Evolutionary conservation across 2,329 filamentous ascomycete genomes (phyloP).

Genomic region (Colletotrichum navitas): DNA sequence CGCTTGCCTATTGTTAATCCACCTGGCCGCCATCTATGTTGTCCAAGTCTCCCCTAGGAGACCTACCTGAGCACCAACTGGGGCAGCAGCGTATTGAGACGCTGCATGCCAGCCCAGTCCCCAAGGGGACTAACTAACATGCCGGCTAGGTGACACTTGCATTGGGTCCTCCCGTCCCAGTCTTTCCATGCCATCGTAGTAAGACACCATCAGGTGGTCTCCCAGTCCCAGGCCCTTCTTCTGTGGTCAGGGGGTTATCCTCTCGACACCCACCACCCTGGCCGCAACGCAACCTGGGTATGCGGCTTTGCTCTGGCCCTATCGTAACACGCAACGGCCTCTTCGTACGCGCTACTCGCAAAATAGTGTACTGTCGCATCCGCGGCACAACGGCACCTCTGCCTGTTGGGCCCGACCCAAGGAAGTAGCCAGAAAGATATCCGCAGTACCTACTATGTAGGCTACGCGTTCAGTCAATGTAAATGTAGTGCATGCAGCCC

Average conservation of each 20-base stretch:
- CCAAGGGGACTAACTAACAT: slow-evolving; percentile 8
- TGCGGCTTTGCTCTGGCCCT: slow-evolving; percentile 17
- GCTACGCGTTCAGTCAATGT: slow-evolving; percentile 9
- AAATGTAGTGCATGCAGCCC: slow-evolving; percentile 8
- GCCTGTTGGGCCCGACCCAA: slow-evolving; percentile 11
- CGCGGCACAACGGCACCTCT: slow-evolving; percentile 31
- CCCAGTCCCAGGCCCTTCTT: slow-evolving; percentile 15
- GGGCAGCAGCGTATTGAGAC: slow-evolving; percentile 17
- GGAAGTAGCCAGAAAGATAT: not conserved
- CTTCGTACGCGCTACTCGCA: slow-evolving; percentile 11
- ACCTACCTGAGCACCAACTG: slow-evolving; percentile 1
- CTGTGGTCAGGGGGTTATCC: slow-evolving; percentile 13
- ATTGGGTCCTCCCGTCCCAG: slow-evolving; percentile 24
- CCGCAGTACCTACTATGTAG: not conserved
- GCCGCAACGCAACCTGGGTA: slow-evolving; percentile 1
- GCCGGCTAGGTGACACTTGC: slow-evolving; percentile 19
- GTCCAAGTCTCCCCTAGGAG: not conserved
- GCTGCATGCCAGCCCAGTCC: slow-evolving; percentile 7
- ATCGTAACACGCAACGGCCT: slow-evolving; percentile 22
- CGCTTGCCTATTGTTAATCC: not conserved
- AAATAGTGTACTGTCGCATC: slow-evolving; percentile 22
- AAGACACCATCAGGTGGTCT: slow-evolving; percentile 40
- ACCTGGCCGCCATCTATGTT: not conserved
- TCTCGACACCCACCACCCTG: slow-evolving; percentile 12
- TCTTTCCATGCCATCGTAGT: slow-evolving; percentile 27